phyloP scores from a whole-genome alignment of 305 asterid species.

The Fraxinus angustifolia region DNA sequence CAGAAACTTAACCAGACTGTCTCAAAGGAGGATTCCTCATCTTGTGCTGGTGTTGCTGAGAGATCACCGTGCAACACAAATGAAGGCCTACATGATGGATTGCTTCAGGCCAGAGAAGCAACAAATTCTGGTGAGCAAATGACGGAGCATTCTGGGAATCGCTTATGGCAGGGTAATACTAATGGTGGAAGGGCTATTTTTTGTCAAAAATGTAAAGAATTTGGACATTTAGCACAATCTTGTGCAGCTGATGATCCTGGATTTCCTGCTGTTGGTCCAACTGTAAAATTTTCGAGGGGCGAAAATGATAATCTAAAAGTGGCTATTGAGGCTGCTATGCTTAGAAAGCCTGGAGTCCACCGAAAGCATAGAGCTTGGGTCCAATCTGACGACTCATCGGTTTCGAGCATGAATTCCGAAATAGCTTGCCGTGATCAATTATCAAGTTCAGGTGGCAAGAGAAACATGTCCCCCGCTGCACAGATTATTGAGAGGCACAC shows the following conservation, averaged over 20 bases:
- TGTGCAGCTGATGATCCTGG: conserved; percentile 26
- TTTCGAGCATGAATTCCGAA: conserved; percentile 37
- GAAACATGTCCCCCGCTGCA: conserved; percentile 27
- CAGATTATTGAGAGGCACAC: conserved; percentile 48
- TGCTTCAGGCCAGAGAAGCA: conserved; percentile 45
- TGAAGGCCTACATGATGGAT: conserved; percentile 52
- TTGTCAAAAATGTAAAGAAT: conserved; percentile 37
- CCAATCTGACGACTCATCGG: conserved; percentile 50
- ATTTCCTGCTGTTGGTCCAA: conserved; percentile 24
- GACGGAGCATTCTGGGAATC: conserved; percentile 58
- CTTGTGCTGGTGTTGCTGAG: conserved; percentile 40
- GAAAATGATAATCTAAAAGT: conserved; percentile 65
- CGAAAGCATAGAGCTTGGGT: conserved; percentile 50
- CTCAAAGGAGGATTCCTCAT: conserved; percentile 42
- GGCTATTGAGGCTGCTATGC: conserved; percentile 88
- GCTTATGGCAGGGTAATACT: conserved; percentile 33
- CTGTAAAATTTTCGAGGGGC: conserved; percentile 51
- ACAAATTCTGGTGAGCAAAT: conserved; percentile 45
- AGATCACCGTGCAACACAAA: conserved; percentile 33
- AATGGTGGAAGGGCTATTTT: conserved; percentile 19
- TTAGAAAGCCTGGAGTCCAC: conserved; percentile 72
- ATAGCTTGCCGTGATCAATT: conserved; percentile 36
- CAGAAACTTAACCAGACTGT: conserved; percentile 41
- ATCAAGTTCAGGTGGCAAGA: conserved; percentile 41
- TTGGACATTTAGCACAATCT: conserved; percentile 32